These are phyloP conservation scores for Taxillus chinensis DNA, from an alignment of 164 flowering plant genomes.

Conservation along the genomic window DNA sequence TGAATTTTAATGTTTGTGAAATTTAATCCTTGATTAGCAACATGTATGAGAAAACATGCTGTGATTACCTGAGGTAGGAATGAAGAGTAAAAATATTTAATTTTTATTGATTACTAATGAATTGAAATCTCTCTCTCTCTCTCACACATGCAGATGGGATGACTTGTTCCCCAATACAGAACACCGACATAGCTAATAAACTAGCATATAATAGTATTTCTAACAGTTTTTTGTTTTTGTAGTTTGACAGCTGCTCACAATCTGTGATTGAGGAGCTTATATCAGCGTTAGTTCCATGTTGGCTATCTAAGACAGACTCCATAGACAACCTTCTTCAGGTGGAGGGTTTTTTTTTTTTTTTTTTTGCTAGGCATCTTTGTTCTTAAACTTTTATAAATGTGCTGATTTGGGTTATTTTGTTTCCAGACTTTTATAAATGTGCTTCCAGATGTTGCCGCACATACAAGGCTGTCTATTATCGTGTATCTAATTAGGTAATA, in stretches of 20 bases:
- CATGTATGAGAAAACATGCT: no score
- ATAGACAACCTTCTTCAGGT: conserved; percentile 63
- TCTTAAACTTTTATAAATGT: not conserved
- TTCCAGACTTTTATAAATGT: conserved; percentile 59
- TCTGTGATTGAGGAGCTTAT: conserved; percentile 69
- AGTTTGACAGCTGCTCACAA: conserved; percentile 69
- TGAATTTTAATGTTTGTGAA: no score
- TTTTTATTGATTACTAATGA: no score
- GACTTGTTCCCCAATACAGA: no score
- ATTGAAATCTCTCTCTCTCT: no score
- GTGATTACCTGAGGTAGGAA: no score
- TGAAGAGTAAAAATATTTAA: no score
- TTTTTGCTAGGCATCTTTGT: not conserved
- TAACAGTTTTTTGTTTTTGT: conserved; percentile 1
- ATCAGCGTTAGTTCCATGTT: conserved; percentile 68
- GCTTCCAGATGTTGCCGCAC: conserved; percentile 66
- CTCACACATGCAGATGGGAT: no score
- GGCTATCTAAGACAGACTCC: conserved; percentile 45
- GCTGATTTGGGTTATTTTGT: conserved; percentile 6
- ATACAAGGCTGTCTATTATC: conserved; percentile 56
- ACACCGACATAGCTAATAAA: no score
- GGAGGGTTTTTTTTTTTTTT: not conserved
- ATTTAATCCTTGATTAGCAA: no score
- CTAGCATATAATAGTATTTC: no score
- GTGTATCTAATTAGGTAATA: conserved; percentile 55